Evolutionary conservation across 345 rosid genomes (phyloP).

Genomic region (Eucalyptus pauciflora): DNA sequence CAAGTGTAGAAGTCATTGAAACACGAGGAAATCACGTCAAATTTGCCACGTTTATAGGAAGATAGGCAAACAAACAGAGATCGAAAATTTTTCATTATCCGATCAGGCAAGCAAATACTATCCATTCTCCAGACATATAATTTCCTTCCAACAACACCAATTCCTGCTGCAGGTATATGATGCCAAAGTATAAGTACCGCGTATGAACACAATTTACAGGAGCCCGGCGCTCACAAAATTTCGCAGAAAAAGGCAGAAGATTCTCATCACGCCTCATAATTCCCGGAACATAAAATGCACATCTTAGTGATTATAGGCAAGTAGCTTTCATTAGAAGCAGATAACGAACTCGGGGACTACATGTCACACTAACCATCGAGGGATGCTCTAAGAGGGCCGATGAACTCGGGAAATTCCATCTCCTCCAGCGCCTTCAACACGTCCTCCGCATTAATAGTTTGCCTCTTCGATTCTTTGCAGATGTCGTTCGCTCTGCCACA

Average conservation of each 20-base stretch:
- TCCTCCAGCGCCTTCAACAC: slow-evolving; percentile 49
- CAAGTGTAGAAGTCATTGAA: background rate
- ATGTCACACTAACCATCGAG: slow-evolving; percentile 17
- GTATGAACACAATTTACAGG: background rate
- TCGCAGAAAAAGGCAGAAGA: background rate
- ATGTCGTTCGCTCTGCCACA: slow-evolving; percentile 55
- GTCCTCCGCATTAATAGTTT: slow-evolving; percentile 51
- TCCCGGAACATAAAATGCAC: background rate
- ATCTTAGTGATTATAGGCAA: background rate
- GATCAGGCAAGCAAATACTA: background rate
- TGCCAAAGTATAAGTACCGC: background rate
- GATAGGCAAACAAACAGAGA: background rate
- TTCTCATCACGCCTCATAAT: background rate
- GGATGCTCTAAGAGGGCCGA: slow-evolving; percentile 45
- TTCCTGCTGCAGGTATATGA: background rate
- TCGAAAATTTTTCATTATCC: background rate
- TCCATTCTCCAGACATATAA: background rate
- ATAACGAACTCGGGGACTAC: background rate
- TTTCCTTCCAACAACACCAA: background rate
- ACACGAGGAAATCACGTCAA: background rate
- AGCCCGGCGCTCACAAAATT: background rate
- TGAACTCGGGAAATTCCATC: slow-evolving; percentile 50
- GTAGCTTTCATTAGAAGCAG: background rate
- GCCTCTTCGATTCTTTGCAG: slow-evolving; percentile 63
- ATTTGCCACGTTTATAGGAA: background rate